A percentile compares a stretch with the other conserved stretches of the same genome.
phyloP scores from a whole-genome alignment of 495 filamentous ascomycete genomes.

The Chaetomium tenue region DNA sequence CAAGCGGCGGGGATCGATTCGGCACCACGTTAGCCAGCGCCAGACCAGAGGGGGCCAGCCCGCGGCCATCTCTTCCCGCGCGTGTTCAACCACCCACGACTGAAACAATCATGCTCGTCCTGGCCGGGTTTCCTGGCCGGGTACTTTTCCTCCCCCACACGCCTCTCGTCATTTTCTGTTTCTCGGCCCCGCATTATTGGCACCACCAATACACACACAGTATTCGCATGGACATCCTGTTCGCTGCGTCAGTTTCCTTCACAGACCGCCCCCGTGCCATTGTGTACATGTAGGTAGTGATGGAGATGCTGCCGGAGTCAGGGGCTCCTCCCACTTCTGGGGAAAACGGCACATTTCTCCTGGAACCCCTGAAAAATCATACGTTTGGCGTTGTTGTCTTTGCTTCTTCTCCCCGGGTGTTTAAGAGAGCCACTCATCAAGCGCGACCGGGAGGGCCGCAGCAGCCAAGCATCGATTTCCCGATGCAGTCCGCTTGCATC shows the following conservation, averaged over 20 bases:
- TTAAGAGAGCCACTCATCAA: conserved; percentile 12
- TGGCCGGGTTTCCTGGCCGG: neutral
- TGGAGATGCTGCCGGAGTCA: neutral
- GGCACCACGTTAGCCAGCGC: neutral
- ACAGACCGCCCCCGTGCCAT: neutral
- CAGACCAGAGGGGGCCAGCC: conserved; percentile 6
- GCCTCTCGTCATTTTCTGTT: neutral
- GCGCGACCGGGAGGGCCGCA: conserved; percentile 25
- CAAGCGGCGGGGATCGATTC: conserved; percentile 6
- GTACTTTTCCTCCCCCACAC: conserved; percentile 2
- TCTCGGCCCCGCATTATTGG: conserved; percentile 14
- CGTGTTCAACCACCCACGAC: conserved; percentile 3
- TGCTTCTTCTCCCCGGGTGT: conserved; percentile 17
- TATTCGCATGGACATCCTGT: neutral
- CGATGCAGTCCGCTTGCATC: conserved; percentile 6
- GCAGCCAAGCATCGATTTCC: conserved; percentile 29
- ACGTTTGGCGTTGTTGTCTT: conserved; percentile 2
- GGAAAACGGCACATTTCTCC: neutral
- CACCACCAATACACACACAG: neutral
- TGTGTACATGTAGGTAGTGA: no score
- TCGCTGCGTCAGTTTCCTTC: neutral
- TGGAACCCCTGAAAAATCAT: conserved; percentile 8
- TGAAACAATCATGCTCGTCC: conserved; percentile 9
- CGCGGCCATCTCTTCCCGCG: conserved; percentile 5
- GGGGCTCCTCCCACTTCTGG: neutral